Evolutionary conservation across 2,329 filamentous ascomycete species (phyloP).

Genomic region (Sphaerulina vaccinii): DNA sequence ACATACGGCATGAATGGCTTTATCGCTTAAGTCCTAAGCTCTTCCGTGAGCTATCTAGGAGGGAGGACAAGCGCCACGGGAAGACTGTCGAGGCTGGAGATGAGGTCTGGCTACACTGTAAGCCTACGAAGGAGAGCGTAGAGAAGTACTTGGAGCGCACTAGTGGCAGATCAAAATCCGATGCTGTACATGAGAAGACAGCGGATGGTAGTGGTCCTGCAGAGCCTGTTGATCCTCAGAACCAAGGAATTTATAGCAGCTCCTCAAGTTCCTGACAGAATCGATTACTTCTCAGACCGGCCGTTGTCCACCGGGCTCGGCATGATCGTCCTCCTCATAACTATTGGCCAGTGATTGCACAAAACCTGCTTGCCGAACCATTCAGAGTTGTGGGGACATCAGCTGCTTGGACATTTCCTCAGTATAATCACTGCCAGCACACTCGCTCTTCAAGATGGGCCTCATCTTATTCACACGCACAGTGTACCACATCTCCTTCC

Average conservation of each 20-base stretch:
- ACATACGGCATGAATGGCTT: conserved; percentile 58
- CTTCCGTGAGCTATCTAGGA: conserved; percentile 41
- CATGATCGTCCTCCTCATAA: too few species aligned
- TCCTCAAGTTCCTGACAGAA: too few species aligned
- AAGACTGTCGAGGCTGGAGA: conserved; percentile 40
- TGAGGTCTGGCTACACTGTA: conserved; percentile 57
- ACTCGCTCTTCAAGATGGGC: conserved; percentile 65
- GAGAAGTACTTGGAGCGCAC: conserved; percentile 22
- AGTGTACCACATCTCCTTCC: conserved; percentile 78
- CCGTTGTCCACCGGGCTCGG: too few species aligned
- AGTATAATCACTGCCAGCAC: conserved; percentile 64
- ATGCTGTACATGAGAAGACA: neutral
- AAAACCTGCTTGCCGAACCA: too few species aligned
- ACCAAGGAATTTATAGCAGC: too few species aligned
- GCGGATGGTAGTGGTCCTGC: neutral
- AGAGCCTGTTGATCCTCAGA: neutral
- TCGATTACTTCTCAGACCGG: too few species aligned
- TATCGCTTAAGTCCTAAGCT: conserved; percentile 50
- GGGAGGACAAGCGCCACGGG: conserved; percentile 39
- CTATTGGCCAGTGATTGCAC: too few species aligned
- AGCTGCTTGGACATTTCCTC: conserved; percentile 64
- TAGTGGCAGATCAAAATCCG: neutral
- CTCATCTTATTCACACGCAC: conserved; percentile 67
- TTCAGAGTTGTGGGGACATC: conserved; percentile 16
- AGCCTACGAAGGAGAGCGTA: conserved; percentile 33